Evolutionary conservation across 2,329 filamentous ascomycete genomes (phyloP), one percentile per base, ranked within the genome.

Genomic region (Neodidymelliopsis sp.): DNA sequence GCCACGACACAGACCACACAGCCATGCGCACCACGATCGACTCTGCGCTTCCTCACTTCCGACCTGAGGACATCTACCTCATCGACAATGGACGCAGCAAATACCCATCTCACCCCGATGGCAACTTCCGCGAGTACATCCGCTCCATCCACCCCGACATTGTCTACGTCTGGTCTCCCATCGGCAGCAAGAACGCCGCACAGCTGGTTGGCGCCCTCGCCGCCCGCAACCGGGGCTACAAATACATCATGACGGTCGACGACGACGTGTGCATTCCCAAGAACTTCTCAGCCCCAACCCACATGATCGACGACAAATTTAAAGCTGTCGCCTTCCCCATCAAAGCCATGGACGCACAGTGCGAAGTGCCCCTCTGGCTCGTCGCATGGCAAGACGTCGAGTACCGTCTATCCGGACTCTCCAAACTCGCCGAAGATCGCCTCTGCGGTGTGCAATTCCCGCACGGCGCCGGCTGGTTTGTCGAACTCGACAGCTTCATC

Each of bases 151-250:
- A 58, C 13, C 29, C 49, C 4, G 49, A 56, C 10, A 58, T 59
- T 25, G 49, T 46, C 25, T 58, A 59, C 18, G 57, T 59, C n/a
- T 60, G 55, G 55, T 57, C 53, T 5, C 55, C 57, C 0, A 59
- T 60, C 29, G 55, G 57, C 10, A 52, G 49, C 22, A 59, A 59
- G 28, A 59, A 60, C 7, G 57, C 57, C 9, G 57, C 57, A 15
- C 55, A 59, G 28, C 46, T 60, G 6, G 55, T 60, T 11, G 53
- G 57, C 12, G 49, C 57, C 2, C 37, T 60, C 16, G 57, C 57
- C 6, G 55, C 53, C 0, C 46, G 45, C 15, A 29, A 54, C 12
- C n/a, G n/a, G n/a, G n/a, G n/a, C n/a, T 46, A 52, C 28, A 38
- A 54, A 4, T 59, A 43, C 40, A 56, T 57, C 19, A 52, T 60